Conservation (phyloP, 805 yeast species). For the Candida michaelii region DNA sequence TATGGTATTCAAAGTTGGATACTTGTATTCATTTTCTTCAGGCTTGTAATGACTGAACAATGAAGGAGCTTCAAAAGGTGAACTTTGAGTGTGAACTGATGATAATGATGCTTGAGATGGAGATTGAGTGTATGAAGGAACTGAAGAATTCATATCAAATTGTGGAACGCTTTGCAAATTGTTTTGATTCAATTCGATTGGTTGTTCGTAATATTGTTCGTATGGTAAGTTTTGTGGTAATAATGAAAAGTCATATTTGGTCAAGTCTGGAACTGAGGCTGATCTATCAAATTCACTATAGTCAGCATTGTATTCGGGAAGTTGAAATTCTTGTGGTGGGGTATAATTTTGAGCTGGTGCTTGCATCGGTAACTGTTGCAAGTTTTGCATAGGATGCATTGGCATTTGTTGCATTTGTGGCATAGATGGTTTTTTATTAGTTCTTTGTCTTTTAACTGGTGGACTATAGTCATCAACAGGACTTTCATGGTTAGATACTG, state of each 20-base stretch:
- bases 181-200: not conserved
- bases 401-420: not conserved
- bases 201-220: conserved; percentile 3
- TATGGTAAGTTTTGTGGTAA: conserved; percentile 1
- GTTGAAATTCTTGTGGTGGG: conserved; percentile 2
- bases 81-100: conserved; percentile 3
- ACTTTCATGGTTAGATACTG: conserved; percentile 8
- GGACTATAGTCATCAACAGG: conserved; percentile 7
- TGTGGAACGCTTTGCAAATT: not conserved
- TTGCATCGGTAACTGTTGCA: not conserved
- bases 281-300: conserved; percentile 8
- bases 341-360: conserved; percentile 2
- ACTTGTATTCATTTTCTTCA: not conserved
- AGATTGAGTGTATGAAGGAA: conserved; percentile 5
- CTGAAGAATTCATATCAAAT: not conserved
- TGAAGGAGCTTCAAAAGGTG: conserved; percentile 9
- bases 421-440: not conserved
- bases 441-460: conserved; percentile 8
- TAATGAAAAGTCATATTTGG: conserved; percentile 5
- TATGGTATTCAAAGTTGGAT: not conserved
- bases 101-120: conserved; percentile 5
- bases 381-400: not conserved
- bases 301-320: conserved; percentile 3
- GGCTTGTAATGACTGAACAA: conserved; percentile 7
- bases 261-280: conserved; percentile 8